Conservation (phyloP, 2,329 filamentous ascomycete genomes). For the Zelopaecilomyces penicillatus region DNA sequence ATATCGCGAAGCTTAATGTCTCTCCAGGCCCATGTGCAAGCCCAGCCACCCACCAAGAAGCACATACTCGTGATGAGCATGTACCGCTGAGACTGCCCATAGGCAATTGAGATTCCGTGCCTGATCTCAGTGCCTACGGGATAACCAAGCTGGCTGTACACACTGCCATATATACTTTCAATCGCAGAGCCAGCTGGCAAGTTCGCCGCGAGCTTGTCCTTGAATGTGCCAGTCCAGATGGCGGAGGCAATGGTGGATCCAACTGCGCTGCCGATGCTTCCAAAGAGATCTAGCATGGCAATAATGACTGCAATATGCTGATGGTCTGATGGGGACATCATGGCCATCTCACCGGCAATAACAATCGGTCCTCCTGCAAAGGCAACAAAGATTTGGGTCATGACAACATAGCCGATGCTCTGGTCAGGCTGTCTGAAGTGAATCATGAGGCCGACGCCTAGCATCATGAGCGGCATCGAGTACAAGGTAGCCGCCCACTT, state of each 20-base stretch:
- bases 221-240: conserved; percentile 56
- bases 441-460: conserved; percentile 51
- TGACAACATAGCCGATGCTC: conserved; percentile 46
- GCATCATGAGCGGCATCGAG: conserved; percentile 45
- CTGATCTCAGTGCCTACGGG: conserved; percentile 40
- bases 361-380: conserved; percentile 52
- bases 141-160: conserved; percentile 48
- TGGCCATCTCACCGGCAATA: conserved; percentile 51
- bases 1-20: conserved; percentile 42
- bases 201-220: conserved; percentile 37
- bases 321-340: conserved; percentile 52
- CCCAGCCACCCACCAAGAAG: conserved; percentile 31
- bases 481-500: conserved; percentile 42
- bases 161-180: conserved; percentile 35
- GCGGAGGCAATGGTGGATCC: conserved; percentile 53
- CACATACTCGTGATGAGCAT: conserved; percentile 43
- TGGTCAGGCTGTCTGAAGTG: conserved; percentile 45
- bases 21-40: conserved; percentile 35
- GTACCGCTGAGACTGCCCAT: conserved; percentile 43
- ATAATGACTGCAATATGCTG: conserved; percentile 53
- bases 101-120: conserved; percentile 50
- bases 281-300: conserved; percentile 52
- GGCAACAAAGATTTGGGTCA: conserved; percentile 55
- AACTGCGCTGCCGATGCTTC: conserved; percentile 51
- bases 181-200: conserved; percentile 36